These are phyloP conservation scores for Geopyxis carbonaria DNA, from an alignment of 495 filamentous ascomycete genomes.

Conservation along the genomic window DNA sequence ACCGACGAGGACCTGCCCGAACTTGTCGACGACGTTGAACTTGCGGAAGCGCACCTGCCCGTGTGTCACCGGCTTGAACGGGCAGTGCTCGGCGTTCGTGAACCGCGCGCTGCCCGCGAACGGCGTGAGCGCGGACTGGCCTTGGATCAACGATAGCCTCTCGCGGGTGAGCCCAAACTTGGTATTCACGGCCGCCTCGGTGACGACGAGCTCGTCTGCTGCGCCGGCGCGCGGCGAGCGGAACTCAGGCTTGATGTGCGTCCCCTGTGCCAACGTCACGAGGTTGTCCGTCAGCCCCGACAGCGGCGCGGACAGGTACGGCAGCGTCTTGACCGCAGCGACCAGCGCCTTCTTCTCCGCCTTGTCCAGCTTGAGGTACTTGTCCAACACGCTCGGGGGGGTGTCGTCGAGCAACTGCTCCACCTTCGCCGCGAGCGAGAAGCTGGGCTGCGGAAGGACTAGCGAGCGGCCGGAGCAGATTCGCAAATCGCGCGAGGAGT, in stretches of 20 bases:
- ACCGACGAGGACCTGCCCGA: constrained; percentile 27
- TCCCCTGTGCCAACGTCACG: constrained; percentile 28
- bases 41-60: constrained; percentile 32
- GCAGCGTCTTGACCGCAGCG: constrained; percentile 12
- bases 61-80: constrained; percentile 34
- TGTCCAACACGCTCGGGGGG: constrained; percentile 13
- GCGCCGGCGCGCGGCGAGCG: too few relatives aligned
- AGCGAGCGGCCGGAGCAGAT: constrained; percentile 31
- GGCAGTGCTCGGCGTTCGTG: background rate
- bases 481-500: too few relatives aligned
- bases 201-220: constrained; percentile 6
- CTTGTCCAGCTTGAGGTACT: constrained; percentile 2
- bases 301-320: constrained; percentile 29
- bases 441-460: constrained; percentile 31
- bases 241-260: constrained; percentile 31
- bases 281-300: constrained; percentile 31
- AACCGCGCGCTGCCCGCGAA: constrained; percentile 17
- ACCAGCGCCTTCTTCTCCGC: constrained; percentile 3
- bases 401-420: constrained; percentile 26
- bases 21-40: constrained; percentile 39
- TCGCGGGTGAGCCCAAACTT: constrained; percentile 4
- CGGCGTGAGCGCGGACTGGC: constrained; percentile 24
- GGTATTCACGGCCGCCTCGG: constrained; percentile 11
- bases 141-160: constrained; percentile 12
- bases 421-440: constrained; percentile 27